phyloP scores from a whole-genome alignment of 768 basidiomycete genomes.

The button mushroom (Agaricus bisporus) region DNA sequence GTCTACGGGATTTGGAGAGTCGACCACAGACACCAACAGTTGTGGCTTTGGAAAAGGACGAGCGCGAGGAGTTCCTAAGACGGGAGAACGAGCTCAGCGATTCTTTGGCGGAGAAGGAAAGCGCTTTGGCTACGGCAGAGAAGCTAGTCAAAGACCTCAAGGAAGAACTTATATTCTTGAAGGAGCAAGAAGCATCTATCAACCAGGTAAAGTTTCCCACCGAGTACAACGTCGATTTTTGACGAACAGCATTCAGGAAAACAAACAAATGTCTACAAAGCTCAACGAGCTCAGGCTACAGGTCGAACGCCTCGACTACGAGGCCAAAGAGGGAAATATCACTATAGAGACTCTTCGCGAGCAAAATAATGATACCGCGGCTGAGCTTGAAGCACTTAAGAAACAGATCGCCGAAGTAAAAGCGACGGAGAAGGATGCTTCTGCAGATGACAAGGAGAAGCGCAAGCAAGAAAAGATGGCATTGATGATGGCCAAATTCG shows the following conservation, averaged over 20 bases:
- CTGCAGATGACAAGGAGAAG: conserved; percentile 96
- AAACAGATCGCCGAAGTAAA: conserved; percentile 76
- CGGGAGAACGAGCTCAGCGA: conserved; percentile 97
- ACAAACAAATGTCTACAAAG: conserved; percentile 90
- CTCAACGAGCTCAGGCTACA: conserved; percentile 89
- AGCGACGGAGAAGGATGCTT: conserved; percentile 74
- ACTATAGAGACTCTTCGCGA: conserved; percentile 94
- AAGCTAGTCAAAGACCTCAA: conserved; percentile 83
- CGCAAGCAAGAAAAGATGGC: conserved; percentile 99
- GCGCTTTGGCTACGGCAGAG: conserved; percentile 69
- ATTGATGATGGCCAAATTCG: conserved; percentile 99
- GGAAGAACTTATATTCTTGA: conserved; percentile 85
- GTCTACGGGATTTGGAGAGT: conserved; percentile 71
- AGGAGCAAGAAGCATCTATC: conserved; percentile 79
- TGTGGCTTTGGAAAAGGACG: conserved; percentile 87
- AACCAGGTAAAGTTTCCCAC: conserved; percentile 49
- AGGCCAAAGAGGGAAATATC: conserved; percentile 91
- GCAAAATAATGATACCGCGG: conserved; percentile 81
- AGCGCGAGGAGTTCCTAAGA: conserved; percentile 93
- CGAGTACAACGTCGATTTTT: background rate
- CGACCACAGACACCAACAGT: conserved; percentile 92
- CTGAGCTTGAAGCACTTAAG: conserved; percentile 85
- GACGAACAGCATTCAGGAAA: conserved; percentile 51
- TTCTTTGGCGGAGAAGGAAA: conserved; percentile 87
- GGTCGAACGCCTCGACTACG: conserved; percentile 89